Evolutionary conservation across 345 rosid species (phyloP), one percentile per base, ranked within the genome.

Genomic region (Pistacia integerrima): DNA sequence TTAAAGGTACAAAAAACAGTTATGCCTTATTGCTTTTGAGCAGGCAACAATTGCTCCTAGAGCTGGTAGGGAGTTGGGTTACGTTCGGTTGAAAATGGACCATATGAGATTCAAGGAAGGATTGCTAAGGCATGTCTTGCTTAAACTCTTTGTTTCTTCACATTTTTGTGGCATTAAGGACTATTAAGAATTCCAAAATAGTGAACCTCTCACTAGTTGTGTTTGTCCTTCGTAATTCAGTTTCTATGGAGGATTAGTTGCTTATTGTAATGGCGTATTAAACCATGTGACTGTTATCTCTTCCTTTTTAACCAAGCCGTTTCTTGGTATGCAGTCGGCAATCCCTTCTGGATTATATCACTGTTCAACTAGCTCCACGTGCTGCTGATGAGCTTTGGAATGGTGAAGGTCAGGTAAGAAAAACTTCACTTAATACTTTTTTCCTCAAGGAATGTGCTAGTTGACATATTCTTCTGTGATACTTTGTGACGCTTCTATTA

Each of bases 371-470:
- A 74, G 98, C 97, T 74, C 97, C 97, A n/a, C 93, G 97, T 35
- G 98, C 97, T 79, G 98, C 97, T 11, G 98, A 94, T 88, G 98
- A 94, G 83, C 86, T 94, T 48, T 92, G 97, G 94, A 85, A 78
- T 58, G 98, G 97, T 30, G 89, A 90, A 86, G 86, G 78, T 80
- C 91, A 91, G 97, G 98, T 94, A 74, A 88, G 88, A 77, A 59
- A 59, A 17, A 67, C 35, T 35, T 51, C 74, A 17, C 63, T 68
- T 54, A 13, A 52, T 74, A 30, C 54, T 28, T 17, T 33, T 55
- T 11, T 41, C 46, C 48, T 4, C 30, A 44, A 8, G 59, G 46
- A 35, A 52, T 30, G 60, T 33, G 22, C 73, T 5, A 52, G 11
- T 33, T 69, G 73, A 25, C 44, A 16, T 0, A 11, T 52, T 11